Evolutionary conservation across 2,329 filamentous ascomycete genomes (phyloP).

Genomic region (Chaetomium strumarium): DNA sequence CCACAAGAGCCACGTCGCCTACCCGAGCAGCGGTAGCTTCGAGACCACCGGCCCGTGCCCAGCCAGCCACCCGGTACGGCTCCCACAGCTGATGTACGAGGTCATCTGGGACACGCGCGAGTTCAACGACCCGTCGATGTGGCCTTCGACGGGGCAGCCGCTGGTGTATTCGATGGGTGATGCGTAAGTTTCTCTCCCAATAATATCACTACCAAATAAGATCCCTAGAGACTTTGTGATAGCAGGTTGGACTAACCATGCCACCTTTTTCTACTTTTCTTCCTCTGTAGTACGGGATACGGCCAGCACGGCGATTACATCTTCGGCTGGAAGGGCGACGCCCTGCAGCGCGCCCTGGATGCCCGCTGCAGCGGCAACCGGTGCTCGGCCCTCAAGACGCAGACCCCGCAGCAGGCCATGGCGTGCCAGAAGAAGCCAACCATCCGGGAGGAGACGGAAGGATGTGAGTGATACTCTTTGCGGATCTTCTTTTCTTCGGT

Average conservation of each 20-base stretch:
- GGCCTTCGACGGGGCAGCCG: constrained; percentile 24
- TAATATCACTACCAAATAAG: no score
- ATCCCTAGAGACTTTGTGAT: not conserved
- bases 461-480: constrained; percentile 24
- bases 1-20: constrained; percentile 39
- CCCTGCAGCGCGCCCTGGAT: constrained; percentile 24
- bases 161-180: constrained; percentile 27
- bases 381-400: constrained; percentile 21
- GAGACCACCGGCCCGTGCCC: constrained; percentile 33
- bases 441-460: constrained; percentile 21
- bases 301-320: constrained; percentile 25
- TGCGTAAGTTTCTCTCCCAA: constrained; percentile 21
- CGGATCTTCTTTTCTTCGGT: no score
- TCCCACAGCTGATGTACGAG: constrained; percentile 42
- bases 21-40: constrained; percentile 34
- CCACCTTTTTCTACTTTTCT: no score
- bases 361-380: constrained; percentile 23
- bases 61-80: constrained; percentile 36
- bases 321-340: constrained; percentile 26
- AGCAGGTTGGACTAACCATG: no score
- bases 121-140: constrained; percentile 31
- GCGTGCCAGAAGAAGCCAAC: constrained; percentile 23
- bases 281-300: constrained; percentile 15
- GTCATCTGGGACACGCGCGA: constrained; percentile 38
- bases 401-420: constrained; percentile 19